Percentiles rank a stretch among this genome's conserved stretches.
Evolutionary conservation across 345 rosid species (phyloP).

Genomic region (Lumnitzera littorea): DNA sequence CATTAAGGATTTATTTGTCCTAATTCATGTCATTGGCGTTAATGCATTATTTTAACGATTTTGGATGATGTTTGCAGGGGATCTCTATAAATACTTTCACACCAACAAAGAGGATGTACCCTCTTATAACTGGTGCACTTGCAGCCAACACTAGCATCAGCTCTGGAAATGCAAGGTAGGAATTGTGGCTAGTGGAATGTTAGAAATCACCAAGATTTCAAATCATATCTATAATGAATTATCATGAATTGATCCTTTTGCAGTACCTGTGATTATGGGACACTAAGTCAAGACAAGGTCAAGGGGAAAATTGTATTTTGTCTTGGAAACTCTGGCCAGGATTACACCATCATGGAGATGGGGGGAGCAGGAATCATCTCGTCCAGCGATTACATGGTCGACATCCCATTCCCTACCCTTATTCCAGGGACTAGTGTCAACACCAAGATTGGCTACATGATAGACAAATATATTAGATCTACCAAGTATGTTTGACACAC

Average conservation of each 20-base stretch:
- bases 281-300: constrained; percentile 43
- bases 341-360: constrained; percentile 28
- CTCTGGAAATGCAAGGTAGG: constrained; percentile 48
- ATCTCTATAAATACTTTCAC: constrained; percentile 54
- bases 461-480: constrained; percentile 59
- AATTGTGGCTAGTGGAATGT: not conserved
- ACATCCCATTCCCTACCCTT: constrained; percentile 28
- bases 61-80: constrained; percentile 31
- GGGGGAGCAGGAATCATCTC: constrained; percentile 52
- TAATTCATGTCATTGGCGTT: too few species aligned
- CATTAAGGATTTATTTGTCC: too few species aligned
- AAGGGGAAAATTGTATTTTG: constrained; percentile 70
- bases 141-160: constrained; percentile 31
- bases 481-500: constrained; percentile 38
- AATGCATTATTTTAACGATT: not conserved
- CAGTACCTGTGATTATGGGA: constrained; percentile 60
- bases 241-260: not conserved
- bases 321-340: constrained; percentile 33
- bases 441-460: constrained; percentile 30
- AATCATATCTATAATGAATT: not conserved
- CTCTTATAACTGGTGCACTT: constrained; percentile 52
- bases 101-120: constrained; percentile 42
- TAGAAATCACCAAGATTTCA: not conserved
- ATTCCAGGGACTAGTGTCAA: constrained; percentile 35
- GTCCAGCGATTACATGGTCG: constrained; percentile 16